Base-by-base conservation (phyloP, 768 basidiomycete genomes). In the Leucocoprinus sp. region DNA sequence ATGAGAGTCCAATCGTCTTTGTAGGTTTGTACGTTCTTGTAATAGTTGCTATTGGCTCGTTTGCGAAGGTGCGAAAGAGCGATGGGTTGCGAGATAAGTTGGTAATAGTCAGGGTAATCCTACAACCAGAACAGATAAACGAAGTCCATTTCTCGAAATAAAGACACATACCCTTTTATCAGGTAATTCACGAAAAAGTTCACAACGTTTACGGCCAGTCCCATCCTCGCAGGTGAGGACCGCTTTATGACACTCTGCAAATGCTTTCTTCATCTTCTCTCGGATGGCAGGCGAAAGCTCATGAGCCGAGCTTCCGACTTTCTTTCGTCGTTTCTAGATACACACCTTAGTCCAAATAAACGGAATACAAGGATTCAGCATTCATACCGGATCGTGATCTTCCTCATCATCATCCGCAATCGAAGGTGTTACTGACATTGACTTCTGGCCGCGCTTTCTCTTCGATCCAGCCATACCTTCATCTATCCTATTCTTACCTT, bases 21-120 rank as follows among this genome's bases (percentile, higher is more conserved):
- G 66, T 81, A 92, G 46, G 75, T 69, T 26, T 74, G 66, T 27
- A 93, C 77, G 29, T 64, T 78, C 70, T 89, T 90, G 70, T 92
- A 91, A 45, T 75, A 70, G 36, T 72, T 70, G 45, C 72, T 68
- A 41, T 69, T 77, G 39, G 75, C 70, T 8, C 84, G 82, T 58
- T 92, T 93, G 43, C 85, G 84, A 55, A 98, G 83, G 47, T 81
- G 76, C 17, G 86, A 82, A 50, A 99, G 74, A 19, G 89, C 83
- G 56, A 99, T 97, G 2, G 95, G 95, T 37, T 80, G 74, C 2
- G 68, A 70, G 65, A 99, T 97, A 56, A 93, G 74, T 46, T 83
- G 75, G 62, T 93, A 96, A 60, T 97, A 99, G 57, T 93, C 87
- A 23, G 91, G 90, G 57, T 93, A 93, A 46, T 84, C 80, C 86